Percentiles rank a stretch among this genome's conserved stretches.
phyloP scores from a whole-genome alignment of 2,329 filamentous ascomycete species.

The Monilinia fructicola region DNA sequence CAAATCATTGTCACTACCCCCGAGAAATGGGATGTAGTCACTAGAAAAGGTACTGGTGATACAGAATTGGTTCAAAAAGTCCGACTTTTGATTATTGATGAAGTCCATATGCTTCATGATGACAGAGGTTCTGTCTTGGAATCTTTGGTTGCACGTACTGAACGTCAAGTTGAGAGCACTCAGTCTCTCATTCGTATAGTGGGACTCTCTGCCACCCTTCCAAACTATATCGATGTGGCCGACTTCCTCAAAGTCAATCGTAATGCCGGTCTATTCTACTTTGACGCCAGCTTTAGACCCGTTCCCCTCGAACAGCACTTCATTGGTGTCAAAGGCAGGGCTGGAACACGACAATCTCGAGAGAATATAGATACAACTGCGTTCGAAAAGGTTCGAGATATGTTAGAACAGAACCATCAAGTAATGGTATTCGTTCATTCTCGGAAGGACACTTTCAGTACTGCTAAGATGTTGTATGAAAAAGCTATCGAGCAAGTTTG shows the following conservation, averaged over 20 bases:
- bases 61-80: constrained; percentile 98
- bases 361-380: constrained; percentile 86
- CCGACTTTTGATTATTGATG: constrained; percentile 91
- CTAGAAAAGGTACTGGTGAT: constrained; percentile 93
- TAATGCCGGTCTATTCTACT: constrained; percentile 91
- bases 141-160: constrained; percentile 89
- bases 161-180: constrained; percentile 95
- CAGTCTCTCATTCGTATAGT: constrained; percentile 96
- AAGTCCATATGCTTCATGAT: constrained; percentile 99
- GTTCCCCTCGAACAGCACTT: constrained; percentile 98
- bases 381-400: constrained; percentile 92
- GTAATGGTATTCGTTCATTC: constrained; percentile 99
- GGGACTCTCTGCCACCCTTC: constrained; percentile 89
- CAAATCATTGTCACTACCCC: constrained; percentile 98
- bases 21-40: constrained; percentile 99
- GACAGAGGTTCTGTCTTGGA: constrained; percentile 95
- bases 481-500: constrained; percentile 81
- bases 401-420: constrained; percentile 90
- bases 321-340: constrained; percentile 90
- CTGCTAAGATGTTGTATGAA: constrained; percentile 80
- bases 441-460: constrained; percentile 86
- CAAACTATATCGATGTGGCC: constrained; percentile 94
- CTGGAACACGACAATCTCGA: constrained; percentile 74
- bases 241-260: constrained; percentile 97
- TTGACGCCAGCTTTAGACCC: constrained; percentile 91